Percentiles rank a stretch among this genome's conserved stretches.
These are phyloP conservation scores for Russula griseocarnosa DNA, from an alignment of 768 basidiomycete species.

Conservation along the genomic window DNA sequence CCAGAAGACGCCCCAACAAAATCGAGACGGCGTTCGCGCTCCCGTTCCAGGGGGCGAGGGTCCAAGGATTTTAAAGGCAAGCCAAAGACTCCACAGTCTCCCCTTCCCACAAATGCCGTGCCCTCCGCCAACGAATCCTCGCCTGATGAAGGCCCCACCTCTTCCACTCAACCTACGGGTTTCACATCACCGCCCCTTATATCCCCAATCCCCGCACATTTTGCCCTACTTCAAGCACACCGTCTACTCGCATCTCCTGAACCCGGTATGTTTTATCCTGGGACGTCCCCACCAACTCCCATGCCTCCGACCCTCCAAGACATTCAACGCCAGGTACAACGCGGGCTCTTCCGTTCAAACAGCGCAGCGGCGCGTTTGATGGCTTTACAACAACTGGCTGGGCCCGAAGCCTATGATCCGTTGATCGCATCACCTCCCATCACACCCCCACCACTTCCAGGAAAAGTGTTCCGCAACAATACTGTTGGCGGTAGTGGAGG, in stretches of 20 bases:
- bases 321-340: conserved; percentile 33
- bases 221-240: conserved; percentile 32
- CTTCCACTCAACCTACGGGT: conserved; percentile 27
- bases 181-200: conserved; percentile 37
- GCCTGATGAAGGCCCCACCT: conserved; percentile 44
- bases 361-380: conserved; percentile 76
- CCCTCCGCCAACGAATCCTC: conserved; percentile 62
- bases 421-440: conserved; percentile 45
- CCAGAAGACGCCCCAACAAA: conserved; percentile 34
- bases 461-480: conserved; percentile 57
- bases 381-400: conserved; percentile 84
- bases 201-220: conserved; percentile 58
- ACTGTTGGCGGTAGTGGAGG: conserved; percentile 80
- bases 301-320: conserved; percentile 61
- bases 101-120: conserved; percentile 43
- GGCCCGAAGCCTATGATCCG: conserved; percentile 59
- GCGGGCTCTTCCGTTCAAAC: conserved; percentile 81
- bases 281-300: conserved; percentile 62
- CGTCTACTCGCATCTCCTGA: conserved; percentile 41
- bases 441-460: conserved; percentile 47
- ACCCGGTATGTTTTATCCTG: conserved; percentile 57
- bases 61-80: conserved; percentile 68
- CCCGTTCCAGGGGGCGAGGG: conserved; percentile 54
- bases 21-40: conserved; percentile 68
- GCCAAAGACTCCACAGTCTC: conserved; percentile 38